phyloP scores from a whole-genome alignment of 345 rosid species.

The Excoecaria agallocha region DNA sequence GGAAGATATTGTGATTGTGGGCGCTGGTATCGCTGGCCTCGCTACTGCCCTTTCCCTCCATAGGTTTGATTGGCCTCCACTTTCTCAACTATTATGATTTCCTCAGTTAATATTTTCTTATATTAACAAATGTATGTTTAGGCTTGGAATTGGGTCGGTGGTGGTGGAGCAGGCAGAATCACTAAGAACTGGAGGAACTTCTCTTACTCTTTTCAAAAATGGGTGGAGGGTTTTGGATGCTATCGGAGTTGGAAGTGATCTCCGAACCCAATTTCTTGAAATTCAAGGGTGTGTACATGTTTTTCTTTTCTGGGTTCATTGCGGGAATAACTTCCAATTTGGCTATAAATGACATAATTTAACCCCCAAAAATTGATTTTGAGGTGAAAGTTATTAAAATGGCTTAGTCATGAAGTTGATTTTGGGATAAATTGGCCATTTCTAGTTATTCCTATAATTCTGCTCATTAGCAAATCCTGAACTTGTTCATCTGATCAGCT shows the following conservation, averaged over 20 bases:
- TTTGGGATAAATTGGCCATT: too few species aligned
- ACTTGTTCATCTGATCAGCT: slow-evolving; percentile 59
- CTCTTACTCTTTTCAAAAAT: slow-evolving; percentile 88
- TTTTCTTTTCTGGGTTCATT: slow-evolving; percentile 2
- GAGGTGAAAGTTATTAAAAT: too few species aligned
- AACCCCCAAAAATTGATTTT: too few species aligned
- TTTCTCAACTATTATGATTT: too few species aligned
- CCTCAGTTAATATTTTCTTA: background rate
- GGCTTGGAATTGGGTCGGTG: slow-evolving; percentile 73
- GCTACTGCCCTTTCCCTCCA: slow-evolving; percentile 84
- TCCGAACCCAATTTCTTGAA: slow-evolving; percentile 72
- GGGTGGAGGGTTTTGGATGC: slow-evolving; percentile 95
- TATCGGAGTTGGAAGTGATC: slow-evolving; percentile 69
- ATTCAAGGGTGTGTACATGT: slow-evolving; percentile 63
- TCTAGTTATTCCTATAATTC: background rate
- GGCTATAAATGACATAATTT: too few species aligned
- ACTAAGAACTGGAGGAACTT: slow-evolving; percentile 81
- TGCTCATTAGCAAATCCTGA: slow-evolving; percentile 27
- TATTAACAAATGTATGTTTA: background rate
- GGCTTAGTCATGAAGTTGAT: too few species aligned
- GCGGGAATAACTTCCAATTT: too few species aligned
- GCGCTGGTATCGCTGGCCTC: slow-evolving; percentile 89
- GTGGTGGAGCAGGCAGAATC: slow-evolving; percentile 91
- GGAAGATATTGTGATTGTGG: slow-evolving; percentile 67
- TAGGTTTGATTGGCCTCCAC: slow-evolving; percentile 35